Percentiles rank a stretch among this genome's conserved stretches.
phyloP scores from a whole-genome alignment of 2,329 filamentous ascomycete species.

The Botryotinia narcissicola region DNA sequence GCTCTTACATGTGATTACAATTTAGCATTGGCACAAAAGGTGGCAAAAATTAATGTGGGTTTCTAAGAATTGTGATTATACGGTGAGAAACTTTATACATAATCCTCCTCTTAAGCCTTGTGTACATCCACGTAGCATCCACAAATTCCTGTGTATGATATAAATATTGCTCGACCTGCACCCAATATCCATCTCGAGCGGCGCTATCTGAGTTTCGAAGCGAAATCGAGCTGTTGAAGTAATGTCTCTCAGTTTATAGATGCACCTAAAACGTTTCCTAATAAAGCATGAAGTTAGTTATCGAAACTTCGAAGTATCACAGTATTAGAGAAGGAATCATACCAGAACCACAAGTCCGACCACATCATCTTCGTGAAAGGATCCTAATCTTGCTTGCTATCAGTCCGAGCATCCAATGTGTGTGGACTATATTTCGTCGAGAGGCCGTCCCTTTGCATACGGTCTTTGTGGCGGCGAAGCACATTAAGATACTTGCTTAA shows the following conservation, averaged over 20 bases:
- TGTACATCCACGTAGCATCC: neutral
- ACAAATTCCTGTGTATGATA: neutral
- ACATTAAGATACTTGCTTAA: neutral
- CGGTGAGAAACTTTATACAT: neutral
- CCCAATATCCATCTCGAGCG: neutral
- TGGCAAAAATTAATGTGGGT: neutral
- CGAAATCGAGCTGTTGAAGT: neutral
- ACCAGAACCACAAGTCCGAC: neutral
- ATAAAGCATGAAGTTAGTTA: neutral
- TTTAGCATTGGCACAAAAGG: neutral
- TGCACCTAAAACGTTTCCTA: neutral
- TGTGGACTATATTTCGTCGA: neutral
- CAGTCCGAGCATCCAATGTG: neutral
- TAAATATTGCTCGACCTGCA: neutral
- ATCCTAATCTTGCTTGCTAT: neutral
- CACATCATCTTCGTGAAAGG: neutral
- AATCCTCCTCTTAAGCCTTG: too few relatives aligned
- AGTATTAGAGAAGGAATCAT: neutral
- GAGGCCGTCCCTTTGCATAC: neutral
- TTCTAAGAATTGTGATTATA: neutral
- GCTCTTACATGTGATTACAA: neutral
- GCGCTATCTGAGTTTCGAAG: neutral
- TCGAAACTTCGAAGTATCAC: neutral
- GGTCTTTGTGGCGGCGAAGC: neutral
- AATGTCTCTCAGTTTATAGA: neutral